phyloP scores from a whole-genome alignment of 2,329 filamentous ascomycete genomes.

The Penicillium sp. region DNA sequence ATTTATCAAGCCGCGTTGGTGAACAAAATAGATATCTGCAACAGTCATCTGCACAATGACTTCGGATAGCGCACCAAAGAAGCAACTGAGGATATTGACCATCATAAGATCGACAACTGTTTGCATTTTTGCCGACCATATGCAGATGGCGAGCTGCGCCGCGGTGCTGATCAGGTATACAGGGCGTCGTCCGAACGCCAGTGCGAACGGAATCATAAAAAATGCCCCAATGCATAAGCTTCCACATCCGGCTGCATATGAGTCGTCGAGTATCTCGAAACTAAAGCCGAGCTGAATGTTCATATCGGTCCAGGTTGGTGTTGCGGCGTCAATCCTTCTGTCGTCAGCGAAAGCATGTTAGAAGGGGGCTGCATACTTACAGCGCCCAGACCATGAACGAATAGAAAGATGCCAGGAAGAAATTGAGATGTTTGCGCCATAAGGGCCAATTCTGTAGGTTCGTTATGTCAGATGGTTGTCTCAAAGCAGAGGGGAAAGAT shows the following conservation, averaged over 20 bases:
- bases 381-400: slow-evolving; percentile 28
- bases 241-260: slow-evolving; percentile 47
- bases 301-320: slow-evolving; percentile 22
- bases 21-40: slow-evolving; percentile 52
- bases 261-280: slow-evolving; percentile 45
- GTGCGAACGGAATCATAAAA: slow-evolving; percentile 48
- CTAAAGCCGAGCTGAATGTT: slow-evolving; percentile 42
- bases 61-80: slow-evolving; percentile 48
- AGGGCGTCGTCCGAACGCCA: slow-evolving; percentile 50
- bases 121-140: slow-evolving; percentile 48
- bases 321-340: slow-evolving; percentile 37
- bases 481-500: neutral
- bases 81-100: slow-evolving; percentile 45
- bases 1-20: slow-evolving; percentile 51
- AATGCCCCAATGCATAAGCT: slow-evolving; percentile 44
- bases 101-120: slow-evolving; percentile 46
- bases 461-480: neutral
- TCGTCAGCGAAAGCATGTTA: neutral
- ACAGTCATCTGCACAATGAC: slow-evolving; percentile 51
- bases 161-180: slow-evolving; percentile 32
- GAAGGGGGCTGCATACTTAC: neutral
- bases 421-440: slow-evolving; percentile 30
- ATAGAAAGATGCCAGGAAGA: slow-evolving; percentile 28
- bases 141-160: slow-evolving; percentile 11
- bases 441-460: slow-evolving; percentile 2